Evolutionary conservation across 441 rosid genomes (phyloP).

Genomic region (Croton setiger): DNA sequence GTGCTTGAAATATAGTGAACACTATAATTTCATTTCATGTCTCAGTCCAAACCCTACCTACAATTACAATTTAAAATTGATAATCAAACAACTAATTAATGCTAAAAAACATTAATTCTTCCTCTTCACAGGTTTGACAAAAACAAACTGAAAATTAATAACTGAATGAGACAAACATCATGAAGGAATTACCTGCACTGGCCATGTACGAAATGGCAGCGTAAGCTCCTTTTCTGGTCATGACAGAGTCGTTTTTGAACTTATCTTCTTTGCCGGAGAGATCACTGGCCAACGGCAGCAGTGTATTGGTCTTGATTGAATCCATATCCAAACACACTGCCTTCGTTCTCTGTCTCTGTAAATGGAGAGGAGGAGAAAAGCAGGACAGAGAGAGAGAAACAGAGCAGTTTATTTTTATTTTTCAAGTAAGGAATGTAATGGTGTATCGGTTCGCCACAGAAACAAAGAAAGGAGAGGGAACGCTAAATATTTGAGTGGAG

Average conservation of each 20-base stretch:
- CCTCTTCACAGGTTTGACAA: not conserved
- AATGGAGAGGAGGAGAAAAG: not conserved
- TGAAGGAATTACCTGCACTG: constrained; percentile 42
- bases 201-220: constrained; percentile 69
- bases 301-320: constrained; percentile 18
- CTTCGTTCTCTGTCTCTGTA: not conserved
- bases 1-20: not conserved
- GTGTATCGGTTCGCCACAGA: not conserved
- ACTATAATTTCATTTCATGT: not conserved
- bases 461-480: constrained; percentile 9
- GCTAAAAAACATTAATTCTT: not conserved
- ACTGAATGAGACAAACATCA: not conserved
- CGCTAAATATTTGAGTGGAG: not conserved
- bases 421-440: not conserved
- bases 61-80: not conserved
- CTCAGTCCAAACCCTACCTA: not conserved
- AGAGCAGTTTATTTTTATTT: not conserved
- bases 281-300: constrained; percentile 24
- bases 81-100: not conserved
- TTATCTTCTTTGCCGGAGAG: constrained; percentile 15
- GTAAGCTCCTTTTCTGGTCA: constrained; percentile 40
- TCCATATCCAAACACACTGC: constrained; percentile 10
- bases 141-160: not conserved
- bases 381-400: not conserved
- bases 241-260: constrained; percentile 20